Evolutionary conservation across 1,284 basidiomycete genomes (phyloP).

Genomic region (Schizophyllum commune): DNA sequence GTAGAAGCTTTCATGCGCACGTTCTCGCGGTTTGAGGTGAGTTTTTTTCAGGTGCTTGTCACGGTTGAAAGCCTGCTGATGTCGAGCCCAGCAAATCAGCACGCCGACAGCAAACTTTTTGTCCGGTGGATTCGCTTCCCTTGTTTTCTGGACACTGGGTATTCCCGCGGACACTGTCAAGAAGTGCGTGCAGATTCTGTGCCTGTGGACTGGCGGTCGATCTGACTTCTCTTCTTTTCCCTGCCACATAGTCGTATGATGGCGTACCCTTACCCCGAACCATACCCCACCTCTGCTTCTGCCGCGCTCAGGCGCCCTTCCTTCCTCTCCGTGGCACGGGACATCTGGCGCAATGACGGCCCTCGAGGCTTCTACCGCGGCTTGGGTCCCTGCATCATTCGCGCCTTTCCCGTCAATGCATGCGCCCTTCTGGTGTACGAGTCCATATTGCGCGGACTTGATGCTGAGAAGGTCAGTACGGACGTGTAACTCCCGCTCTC

Average conservation of each 20-base stretch:
- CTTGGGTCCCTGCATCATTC: slow-evolving; percentile 49
- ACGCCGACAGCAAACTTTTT: slow-evolving; percentile 62
- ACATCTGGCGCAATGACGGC: slow-evolving; percentile 45
- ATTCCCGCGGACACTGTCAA: slow-evolving; percentile 77
- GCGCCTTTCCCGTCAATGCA: slow-evolving; percentile 69
- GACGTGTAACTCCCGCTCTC: background rate
- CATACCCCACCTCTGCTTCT: slow-evolving; percentile 20
- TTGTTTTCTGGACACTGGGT: slow-evolving; percentile 60
- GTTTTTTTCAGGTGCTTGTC: slow-evolving; percentile 41
- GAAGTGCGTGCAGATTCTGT: slow-evolving; percentile 41
- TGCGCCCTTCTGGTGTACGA: slow-evolving; percentile 69
- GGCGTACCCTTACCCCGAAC: slow-evolving; percentile 38
- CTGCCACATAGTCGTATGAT: slow-evolving; percentile 47
- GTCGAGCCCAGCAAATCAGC: slow-evolving; percentile 36
- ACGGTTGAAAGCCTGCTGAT: background rate
- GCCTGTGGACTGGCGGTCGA: slow-evolving; percentile 2
- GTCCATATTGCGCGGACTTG: slow-evolving; percentile 52
- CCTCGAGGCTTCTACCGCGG: slow-evolving; percentile 56
- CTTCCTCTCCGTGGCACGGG: slow-evolving; percentile 37
- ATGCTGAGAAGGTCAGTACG: slow-evolving; percentile 53
- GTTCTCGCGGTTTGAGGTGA: slow-evolving; percentile 43
- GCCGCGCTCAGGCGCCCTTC: slow-evolving; percentile 29
- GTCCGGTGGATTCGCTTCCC: slow-evolving; percentile 57
- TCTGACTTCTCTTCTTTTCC: slow-evolving; percentile 2
- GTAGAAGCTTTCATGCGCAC: slow-evolving; percentile 59